phyloP scores from a whole-genome alignment of 192 early-diverging fungal species.

The Allomyces macrogynus region DNA sequence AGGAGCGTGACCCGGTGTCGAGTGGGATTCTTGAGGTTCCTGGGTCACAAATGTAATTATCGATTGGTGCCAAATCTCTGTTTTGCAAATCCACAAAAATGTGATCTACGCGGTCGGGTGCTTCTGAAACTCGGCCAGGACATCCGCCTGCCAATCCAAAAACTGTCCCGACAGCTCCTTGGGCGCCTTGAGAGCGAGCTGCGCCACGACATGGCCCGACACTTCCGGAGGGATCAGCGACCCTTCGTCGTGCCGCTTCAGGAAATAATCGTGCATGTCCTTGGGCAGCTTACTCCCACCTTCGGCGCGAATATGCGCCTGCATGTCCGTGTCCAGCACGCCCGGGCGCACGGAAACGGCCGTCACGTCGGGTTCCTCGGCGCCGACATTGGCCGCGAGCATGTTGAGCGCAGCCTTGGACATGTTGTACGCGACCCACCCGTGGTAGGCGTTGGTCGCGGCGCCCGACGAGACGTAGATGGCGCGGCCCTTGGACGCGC shows the following conservation, averaged over 20 bases:
- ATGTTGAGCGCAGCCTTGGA: slow-evolving; percentile 69
- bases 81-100: no score
- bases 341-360: slow-evolving; percentile 60
- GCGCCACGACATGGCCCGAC: slow-evolving; percentile 47
- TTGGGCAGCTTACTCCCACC: slow-evolving; percentile 32
- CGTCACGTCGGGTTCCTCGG: slow-evolving; percentile 52
- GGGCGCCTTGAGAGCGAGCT: slow-evolving; percentile 34
- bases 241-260: slow-evolving; percentile 24
- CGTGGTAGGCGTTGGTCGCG: slow-evolving; percentile 33
- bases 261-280: slow-evolving; percentile 30
- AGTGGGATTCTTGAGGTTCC: no score
- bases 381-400: slow-evolving; percentile 36
- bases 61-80: no score
- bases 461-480: slow-evolving; percentile 71
- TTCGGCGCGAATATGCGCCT: slow-evolving; percentile 33
- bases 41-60: no score
- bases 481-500: slow-evolving; percentile 35
- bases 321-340: slow-evolving; percentile 80
- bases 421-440: slow-evolving; percentile 69
- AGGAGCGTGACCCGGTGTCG: no score
- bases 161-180: slow-evolving; percentile 43
- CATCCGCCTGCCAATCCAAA: slow-evolving; percentile 41
- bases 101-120: no score
- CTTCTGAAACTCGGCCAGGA: no score
- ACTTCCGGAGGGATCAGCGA: slow-evolving; percentile 38